Percentiles rank a stretch among this genome's conserved stretches.
phyloP scores from a whole-genome alignment of 352 stramenopile species.

The Pythium sp. region DNA sequence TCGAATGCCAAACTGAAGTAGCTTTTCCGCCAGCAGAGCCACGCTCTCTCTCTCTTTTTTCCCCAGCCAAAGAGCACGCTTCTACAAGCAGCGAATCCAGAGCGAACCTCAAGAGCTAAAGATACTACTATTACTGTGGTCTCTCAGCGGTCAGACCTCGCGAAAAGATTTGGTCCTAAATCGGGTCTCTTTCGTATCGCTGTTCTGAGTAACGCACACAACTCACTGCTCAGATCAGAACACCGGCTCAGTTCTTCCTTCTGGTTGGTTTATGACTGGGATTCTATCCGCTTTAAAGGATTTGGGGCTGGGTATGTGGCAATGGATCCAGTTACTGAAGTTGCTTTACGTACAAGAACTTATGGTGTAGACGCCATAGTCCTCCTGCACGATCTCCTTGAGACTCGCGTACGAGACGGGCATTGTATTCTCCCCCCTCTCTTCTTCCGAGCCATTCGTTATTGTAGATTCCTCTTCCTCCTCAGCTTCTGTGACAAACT shows the following conservation, averaged over 20 bases:
- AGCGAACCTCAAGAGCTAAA: background rate
- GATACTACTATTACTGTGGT: background rate
- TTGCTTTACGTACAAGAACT: background rate
- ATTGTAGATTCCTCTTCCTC: background rate
- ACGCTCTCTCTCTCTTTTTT: no score
- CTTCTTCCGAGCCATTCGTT: background rate
- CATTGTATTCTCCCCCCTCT: background rate
- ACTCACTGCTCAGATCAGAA: no score
- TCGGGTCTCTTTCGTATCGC: background rate
- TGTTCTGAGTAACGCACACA: background rate
- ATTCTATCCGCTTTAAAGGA: no score
- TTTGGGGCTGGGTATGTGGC: no score
- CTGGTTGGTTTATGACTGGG: no score
- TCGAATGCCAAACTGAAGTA: constrained; percentile 10
- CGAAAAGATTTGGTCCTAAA: background rate
- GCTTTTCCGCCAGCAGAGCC: background rate
- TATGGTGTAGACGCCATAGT: constrained; percentile 43
- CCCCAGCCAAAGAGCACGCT: background rate
- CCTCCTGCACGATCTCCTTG: constrained; percentile 53
- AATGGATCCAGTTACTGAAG: background rate
- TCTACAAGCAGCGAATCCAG: background rate
- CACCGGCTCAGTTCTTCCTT: no score
- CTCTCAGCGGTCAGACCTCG: background rate
- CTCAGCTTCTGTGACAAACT: constrained; percentile 1
- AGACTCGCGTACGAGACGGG: constrained; percentile 34